These are phyloP conservation scores for Colletotrichum eremochloae DNA, from an alignment of 2,329 filamentous ascomycete species.

Conservation along the genomic window DNA sequence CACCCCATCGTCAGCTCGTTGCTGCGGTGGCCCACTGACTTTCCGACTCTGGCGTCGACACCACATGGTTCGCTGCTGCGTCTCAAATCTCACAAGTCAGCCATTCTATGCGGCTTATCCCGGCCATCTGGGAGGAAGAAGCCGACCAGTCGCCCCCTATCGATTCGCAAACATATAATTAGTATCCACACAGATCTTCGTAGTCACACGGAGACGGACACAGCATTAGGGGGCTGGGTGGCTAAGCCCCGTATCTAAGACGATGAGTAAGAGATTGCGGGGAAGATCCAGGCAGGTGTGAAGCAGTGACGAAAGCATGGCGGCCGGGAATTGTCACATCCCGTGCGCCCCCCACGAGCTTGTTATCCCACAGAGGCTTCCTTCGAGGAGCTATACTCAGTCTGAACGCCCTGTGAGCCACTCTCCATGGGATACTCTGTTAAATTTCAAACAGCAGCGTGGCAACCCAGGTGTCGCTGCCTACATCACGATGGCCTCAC, in stretches of 20 bases:
- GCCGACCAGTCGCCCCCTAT: too few species aligned
- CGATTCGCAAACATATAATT: not conserved
- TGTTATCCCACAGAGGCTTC: not conserved
- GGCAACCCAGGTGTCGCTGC: not conserved
- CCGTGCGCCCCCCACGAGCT: not conserved
- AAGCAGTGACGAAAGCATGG: constrained; percentile 1
- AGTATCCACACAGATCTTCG: not conserved
- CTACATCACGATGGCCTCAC: not conserved
- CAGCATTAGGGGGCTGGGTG: not conserved
- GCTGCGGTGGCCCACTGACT: not conserved
- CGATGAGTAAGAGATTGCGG: constrained; percentile 3
- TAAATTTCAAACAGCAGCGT: not conserved
- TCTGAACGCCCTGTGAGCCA: not conserved
- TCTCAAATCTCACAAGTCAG: not conserved
- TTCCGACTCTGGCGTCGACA: not conserved
- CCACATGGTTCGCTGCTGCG: not conserved
- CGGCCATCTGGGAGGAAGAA: not conserved
- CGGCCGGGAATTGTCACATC: constrained; percentile 1
- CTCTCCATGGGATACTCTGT: not conserved
- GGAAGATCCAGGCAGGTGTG: not conserved
- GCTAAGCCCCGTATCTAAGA: not conserved
- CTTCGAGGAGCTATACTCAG: not conserved
- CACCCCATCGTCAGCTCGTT: too few species aligned
- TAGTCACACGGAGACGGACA: not conserved
- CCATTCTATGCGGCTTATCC: not conserved